Evolutionary conservation across 176 grass and related monocot genomes (phyloP).

Genomic region (Avena atlantica): DNA sequence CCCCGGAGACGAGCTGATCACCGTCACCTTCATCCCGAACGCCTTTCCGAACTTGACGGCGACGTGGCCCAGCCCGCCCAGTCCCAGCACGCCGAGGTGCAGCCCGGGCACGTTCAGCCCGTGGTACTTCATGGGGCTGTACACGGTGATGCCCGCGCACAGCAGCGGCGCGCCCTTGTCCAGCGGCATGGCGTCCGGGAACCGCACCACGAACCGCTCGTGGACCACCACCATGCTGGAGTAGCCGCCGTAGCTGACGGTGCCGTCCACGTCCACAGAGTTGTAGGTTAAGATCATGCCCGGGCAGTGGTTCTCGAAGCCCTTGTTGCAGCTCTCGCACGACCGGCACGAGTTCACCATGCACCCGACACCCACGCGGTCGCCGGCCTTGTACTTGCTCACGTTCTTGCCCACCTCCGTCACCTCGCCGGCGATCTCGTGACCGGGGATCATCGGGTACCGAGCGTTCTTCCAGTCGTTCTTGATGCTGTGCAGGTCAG

Average conservation of each 20-base stretch:
- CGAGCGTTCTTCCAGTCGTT: constrained; percentile 68
- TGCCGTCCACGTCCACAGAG: constrained; percentile 49
- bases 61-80: constrained; percentile 71
- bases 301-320: constrained; percentile 64
- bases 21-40: constrained; percentile 77
- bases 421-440: constrained; percentile 79
- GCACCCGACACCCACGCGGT: constrained; percentile 70
- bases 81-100: constrained; percentile 68
- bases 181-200: constrained; percentile 65
- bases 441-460: constrained; percentile 75
- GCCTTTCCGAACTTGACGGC: constrained; percentile 78
- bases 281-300: constrained; percentile 59
- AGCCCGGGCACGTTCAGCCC: constrained; percentile 42
- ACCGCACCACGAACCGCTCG: constrained; percentile 64
- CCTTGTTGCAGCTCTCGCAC: constrained; percentile 52
- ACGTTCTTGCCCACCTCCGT: constrained; percentile 70
- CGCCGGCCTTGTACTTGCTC: constrained; percentile 54
- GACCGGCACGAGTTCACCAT: constrained; percentile 71
- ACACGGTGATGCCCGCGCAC: constrained; percentile 77
- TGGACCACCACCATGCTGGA: constrained; percentile 57
- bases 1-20: constrained; percentile 60
- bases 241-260: constrained; percentile 73
- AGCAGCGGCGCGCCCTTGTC: constrained; percentile 68
- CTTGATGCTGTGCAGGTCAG: constrained; percentile 75
- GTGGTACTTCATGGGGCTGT: constrained; percentile 70